Percentiles rank a stretch among this genome's conserved stretches.
Conservation (phyloP, 164 flowering plant genomes). For the Amborella trichopoda region DNA sequence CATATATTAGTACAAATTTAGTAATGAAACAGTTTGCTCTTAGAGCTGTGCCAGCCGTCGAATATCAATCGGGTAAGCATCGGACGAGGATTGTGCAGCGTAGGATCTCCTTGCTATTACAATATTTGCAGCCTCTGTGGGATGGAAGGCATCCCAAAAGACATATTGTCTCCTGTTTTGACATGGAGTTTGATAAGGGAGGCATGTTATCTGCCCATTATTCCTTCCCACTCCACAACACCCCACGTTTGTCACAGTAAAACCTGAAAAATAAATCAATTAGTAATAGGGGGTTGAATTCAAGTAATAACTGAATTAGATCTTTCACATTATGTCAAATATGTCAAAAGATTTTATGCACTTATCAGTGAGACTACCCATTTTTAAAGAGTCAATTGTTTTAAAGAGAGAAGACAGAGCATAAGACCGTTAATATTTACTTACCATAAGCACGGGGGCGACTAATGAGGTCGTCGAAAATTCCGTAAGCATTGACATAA, state of each 20-base stretch:
- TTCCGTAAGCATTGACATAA: conserved; percentile 44
- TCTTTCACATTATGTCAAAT: no score
- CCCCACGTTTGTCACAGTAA: conserved; percentile 48
- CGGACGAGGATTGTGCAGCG: conserved; percentile 39
- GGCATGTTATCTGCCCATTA: conserved; percentile 83
- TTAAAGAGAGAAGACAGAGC: no score
- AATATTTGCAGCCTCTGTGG: conserved; percentile 52
- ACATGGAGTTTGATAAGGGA: conserved; percentile 68
- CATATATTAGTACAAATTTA: no score
- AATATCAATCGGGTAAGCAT: conserved; percentile 60
- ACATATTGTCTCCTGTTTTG: conserved; percentile 42
- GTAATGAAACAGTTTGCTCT: no score
- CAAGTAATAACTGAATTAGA: no score
- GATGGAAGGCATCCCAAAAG: conserved; percentile 92
- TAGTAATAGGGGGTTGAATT: no score
- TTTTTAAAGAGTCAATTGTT: no score
- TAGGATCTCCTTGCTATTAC: conserved; percentile 49
- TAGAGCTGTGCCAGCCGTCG: conserved; percentile 46
- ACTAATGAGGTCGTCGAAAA: conserved; percentile 41
- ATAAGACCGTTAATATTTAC: no score
- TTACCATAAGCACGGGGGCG: conserved; percentile 40
- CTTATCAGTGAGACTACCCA: no score
- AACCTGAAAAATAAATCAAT: conserved; percentile 58
- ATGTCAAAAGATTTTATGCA: no score
- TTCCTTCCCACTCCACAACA: conserved; percentile 94